Conservation (phyloP, 1,139 yeast genomes). For the Lodderomyces orthopsilosis region DNA sequence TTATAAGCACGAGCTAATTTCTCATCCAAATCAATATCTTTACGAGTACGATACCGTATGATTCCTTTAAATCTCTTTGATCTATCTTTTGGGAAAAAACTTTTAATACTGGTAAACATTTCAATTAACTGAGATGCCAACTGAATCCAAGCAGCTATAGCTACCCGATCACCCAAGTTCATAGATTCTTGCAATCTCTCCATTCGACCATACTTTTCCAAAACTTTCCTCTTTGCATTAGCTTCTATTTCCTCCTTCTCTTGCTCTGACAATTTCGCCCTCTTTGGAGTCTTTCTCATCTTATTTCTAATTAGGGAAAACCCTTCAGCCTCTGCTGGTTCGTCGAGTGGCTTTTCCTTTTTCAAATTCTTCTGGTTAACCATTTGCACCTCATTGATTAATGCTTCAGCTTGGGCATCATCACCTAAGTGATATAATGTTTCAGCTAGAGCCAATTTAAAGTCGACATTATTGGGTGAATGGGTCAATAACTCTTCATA, state of each 20-base stretch:
- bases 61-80: conserved; percentile 69
- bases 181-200: conserved; percentile 56
- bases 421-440: conserved; percentile 72
- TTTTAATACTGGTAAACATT: conserved; percentile 71
- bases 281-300: conserved; percentile 25
- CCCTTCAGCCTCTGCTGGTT: conserved; percentile 11
- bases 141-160: conserved; percentile 79
- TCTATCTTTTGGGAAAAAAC: conserved; percentile 75
- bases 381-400: conserved; percentile 51
- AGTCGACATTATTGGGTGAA: conserved; percentile 68
- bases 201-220: conserved; percentile 64
- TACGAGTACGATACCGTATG: conserved; percentile 57
- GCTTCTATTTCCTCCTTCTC: conserved; percentile 59
- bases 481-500: conserved; percentile 54
- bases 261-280: conserved; percentile 40
- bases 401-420: conserved; percentile 54
- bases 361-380: conserved; percentile 7
- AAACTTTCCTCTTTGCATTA: conserved; percentile 57
- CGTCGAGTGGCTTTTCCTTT: conserved; percentile 7
- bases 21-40: conserved; percentile 66
- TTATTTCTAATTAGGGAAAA: conserved; percentile 27
- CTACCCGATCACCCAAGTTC: conserved; percentile 53
- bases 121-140: conserved; percentile 80
- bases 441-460: conserved; percentile 78
- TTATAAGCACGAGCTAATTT: conserved; percentile 65